phyloP scores from a whole-genome alignment of 495 filamentous ascomycete genomes.

The Bathelium albidoporum region DNA sequence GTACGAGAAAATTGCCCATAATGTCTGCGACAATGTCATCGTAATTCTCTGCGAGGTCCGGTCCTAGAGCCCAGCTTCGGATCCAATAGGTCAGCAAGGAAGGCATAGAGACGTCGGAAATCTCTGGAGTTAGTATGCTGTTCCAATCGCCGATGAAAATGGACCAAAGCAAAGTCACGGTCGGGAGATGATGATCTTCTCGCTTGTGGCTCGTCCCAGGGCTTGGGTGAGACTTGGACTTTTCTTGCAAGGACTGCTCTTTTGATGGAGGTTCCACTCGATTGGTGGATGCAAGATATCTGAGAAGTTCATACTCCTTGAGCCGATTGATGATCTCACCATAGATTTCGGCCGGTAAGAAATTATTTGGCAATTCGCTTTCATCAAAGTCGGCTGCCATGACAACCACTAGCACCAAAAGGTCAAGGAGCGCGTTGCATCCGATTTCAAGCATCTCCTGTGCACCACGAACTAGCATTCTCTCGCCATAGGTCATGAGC shows the following conservation, averaged over 20 bases:
- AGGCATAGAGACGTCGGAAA: not conserved
- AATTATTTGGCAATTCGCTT: constrained; percentile 51
- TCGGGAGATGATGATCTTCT: not conserved
- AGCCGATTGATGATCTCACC: constrained; percentile 54
- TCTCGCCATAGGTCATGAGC: constrained; percentile 49
- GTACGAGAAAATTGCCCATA: constrained; percentile 42
- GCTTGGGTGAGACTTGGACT: not conserved
- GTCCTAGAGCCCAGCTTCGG: constrained; percentile 21
- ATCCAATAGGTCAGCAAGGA: constrained; percentile 31
- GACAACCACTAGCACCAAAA: constrained; percentile 74
- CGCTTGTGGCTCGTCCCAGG: not conserved
- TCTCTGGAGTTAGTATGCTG: constrained; percentile 4
- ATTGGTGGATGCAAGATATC: constrained; percentile 62
- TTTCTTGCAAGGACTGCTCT: not conserved
- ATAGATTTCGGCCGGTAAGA: constrained; percentile 57
- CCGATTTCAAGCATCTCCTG: constrained; percentile 67
- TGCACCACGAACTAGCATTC: constrained; percentile 58
- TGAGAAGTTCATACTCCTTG: constrained; percentile 63
- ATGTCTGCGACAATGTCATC: constrained; percentile 42
- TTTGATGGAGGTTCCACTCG: constrained; percentile 5
- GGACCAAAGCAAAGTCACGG: constrained; percentile 20
- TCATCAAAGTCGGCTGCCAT: constrained; percentile 68
- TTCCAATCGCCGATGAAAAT: constrained; percentile 26
- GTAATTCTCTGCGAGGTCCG: constrained; percentile 17
- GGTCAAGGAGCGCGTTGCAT: constrained; percentile 60